Conservation (phyloP, 345 rosid species). For the Eucalyptus erythrocorys region DNA sequence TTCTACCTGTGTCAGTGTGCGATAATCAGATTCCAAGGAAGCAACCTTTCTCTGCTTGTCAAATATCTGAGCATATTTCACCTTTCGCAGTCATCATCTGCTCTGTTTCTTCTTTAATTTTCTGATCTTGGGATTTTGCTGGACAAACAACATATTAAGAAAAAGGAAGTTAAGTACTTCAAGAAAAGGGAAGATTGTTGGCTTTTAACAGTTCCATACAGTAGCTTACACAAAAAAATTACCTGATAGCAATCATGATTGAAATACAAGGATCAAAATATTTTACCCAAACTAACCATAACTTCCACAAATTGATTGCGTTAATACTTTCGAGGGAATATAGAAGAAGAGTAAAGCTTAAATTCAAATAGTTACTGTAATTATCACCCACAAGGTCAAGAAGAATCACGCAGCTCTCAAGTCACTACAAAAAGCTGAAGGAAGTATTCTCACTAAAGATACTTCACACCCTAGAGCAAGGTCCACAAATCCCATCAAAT, state of each 20-base stretch:
- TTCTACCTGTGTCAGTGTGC: slow-evolving; percentile 46
- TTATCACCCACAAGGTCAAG: background rate
- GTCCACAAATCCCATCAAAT: background rate
- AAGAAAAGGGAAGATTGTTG: background rate
- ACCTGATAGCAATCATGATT: background rate
- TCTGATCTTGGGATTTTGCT: slow-evolving; percentile 36
- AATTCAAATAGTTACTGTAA: background rate
- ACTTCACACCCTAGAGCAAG: background rate
- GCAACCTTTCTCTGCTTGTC: slow-evolving; percentile 46
- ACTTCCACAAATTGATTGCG: background rate
- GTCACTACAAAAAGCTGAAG: background rate
- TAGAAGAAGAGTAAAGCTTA: background rate
- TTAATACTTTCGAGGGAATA: background rate
- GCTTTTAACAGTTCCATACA: background rate
- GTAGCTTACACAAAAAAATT: background rate
- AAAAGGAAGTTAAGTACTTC: background rate
- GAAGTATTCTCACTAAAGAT: background rate
- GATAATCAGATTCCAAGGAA: slow-evolving; percentile 45
- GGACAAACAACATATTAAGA: background rate
- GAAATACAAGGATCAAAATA: background rate
- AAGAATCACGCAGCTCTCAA: background rate
- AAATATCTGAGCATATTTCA: slow-evolving; percentile 39
- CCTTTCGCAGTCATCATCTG: slow-evolving; percentile 43
- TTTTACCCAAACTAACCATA: background rate
- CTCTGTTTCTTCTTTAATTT: slow-evolving; percentile 37